phyloP scores from a whole-genome alignment of 2,329 filamentous ascomycete genomes.

The Boeremia lycopersici region DNA sequence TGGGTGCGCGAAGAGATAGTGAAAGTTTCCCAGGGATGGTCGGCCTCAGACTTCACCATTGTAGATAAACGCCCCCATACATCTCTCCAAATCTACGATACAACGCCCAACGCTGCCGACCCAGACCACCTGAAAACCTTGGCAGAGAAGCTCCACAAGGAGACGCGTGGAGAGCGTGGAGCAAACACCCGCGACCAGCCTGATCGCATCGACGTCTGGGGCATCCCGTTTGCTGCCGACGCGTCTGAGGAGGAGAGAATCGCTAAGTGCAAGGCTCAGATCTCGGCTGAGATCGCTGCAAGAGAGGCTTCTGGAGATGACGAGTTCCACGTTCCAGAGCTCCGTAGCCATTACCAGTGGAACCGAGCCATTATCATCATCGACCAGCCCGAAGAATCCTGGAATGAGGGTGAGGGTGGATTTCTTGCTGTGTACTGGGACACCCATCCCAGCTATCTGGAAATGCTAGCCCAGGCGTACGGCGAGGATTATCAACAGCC shows the following conservation, averaged over 20 bases:
- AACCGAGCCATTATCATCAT: conserved; percentile 14
- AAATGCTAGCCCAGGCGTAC: conserved; percentile 2
- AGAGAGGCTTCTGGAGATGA: conserved; percentile 1
- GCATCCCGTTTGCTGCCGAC: conserved; percentile 12
- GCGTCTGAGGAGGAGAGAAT: conserved; percentile 13
- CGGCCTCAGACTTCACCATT: conserved; percentile 15
- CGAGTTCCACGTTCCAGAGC: conserved; percentile 10
- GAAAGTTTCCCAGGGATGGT: conserved; percentile 16
- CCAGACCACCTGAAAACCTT: conserved; percentile 10
- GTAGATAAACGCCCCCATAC: conserved; percentile 8
- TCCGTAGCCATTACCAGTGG: conserved; percentile 8
- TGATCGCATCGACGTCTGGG: conserved; percentile 19
- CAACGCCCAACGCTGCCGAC: conserved; percentile 15
- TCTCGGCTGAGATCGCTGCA: conserved; percentile 16
- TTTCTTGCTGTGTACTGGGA: conserved; percentile 22
- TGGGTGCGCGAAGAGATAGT: conserved; percentile 17
- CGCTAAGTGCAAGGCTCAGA: conserved; percentile 14
- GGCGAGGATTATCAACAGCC: conserved; percentile 2
- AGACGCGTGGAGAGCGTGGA: conserved; percentile 15
- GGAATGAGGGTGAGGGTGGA: conserved; percentile 14
- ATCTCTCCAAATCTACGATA: conserved; percentile 21
- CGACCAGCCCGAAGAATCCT: conserved; percentile 12
- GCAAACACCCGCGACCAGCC: conserved; percentile 4
- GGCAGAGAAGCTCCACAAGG: conserved; percentile 11
- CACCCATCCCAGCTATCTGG: not conserved